Evolutionary conservation across 192 early-diverging fungal species (phyloP), one percentile per base, ranked within the genome.

Genomic region (Geranomyces michiganensis): DNA sequence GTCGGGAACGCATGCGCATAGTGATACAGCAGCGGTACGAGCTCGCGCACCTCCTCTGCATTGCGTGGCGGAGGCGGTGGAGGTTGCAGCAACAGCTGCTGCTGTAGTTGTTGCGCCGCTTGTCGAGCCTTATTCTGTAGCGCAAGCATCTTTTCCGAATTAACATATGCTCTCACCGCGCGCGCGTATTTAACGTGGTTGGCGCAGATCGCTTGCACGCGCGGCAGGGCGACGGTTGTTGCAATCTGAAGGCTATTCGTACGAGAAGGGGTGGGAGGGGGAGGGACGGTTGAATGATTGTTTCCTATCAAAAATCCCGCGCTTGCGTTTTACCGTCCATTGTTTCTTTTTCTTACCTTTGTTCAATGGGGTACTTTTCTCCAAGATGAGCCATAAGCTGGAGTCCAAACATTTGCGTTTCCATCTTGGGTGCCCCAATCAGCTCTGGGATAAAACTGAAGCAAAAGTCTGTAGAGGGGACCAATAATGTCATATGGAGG

Each of bases 331-430:
- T n/a, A n/a, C n/a, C n/a, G n/a, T n/a, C n/a, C n/a, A n/a, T n/a
- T n/a, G n/a, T n/a, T n/a, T n/a, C n/a, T n/a, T n/a, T n/a, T n/a
- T n/a, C 77, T 74, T 75, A 85, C 85, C 81, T 83, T 32, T 71
- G 78, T 44, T 77, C 81, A 15, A 88, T 66, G 21, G 86, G 86
- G 44, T 85, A 88, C 55, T 78, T 81, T 43, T 81, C 73, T 51
- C 68, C 80, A 22, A 88, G 65, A 53, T 72, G 46, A 21, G 74
- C 76, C 8, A 79, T 78, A 17, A 88, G 74, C 10, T 76, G 69
- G 41, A 82, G 59, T 6, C 75, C 86, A 81, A 88, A 88, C 6
- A 83, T 76, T 62, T 81, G 79, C 22, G 78, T 73, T 13, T 81
- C 71, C 0, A 74, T 26, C 30, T 77, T 62, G 1, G 84, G 84